phyloP scores from a whole-genome alignment of 1,284 basidiomycete genomes.

The Tilletia walkeri region DNA sequence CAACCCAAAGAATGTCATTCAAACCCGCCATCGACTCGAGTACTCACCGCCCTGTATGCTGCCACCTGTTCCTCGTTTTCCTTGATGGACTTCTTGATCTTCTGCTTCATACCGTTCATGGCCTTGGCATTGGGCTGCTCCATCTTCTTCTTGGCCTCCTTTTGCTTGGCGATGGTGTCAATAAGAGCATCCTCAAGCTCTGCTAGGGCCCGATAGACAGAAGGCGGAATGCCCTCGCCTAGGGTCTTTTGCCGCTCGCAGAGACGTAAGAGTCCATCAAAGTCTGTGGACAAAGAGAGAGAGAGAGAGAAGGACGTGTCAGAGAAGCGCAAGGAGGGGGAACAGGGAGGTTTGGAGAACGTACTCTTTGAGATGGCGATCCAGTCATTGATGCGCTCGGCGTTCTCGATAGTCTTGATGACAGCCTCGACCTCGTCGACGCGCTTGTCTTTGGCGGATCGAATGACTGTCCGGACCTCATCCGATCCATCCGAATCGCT shows the following conservation, averaged over 20 bases:
- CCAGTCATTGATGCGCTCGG: slow-evolving; percentile 90
- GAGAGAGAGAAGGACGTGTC: background rate
- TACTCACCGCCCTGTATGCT: slow-evolving; percentile 72
- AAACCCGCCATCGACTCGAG: background rate
- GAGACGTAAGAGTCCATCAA: slow-evolving; percentile 89
- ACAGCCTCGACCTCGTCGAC: slow-evolving; percentile 82
- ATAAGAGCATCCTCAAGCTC: slow-evolving; percentile 77
- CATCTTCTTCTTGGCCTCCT: slow-evolving; percentile 88
- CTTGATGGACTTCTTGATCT: slow-evolving; percentile 84
- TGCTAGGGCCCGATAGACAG: slow-evolving; percentile 76
- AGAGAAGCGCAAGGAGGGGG: background rate
- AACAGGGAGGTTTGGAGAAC: slow-evolving; percentile 21
- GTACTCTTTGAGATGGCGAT: slow-evolving; percentile 81
- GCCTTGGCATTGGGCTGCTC: slow-evolving; percentile 91
- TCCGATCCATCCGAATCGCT: slow-evolving; percentile 68
- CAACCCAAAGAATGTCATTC: too few species aligned
- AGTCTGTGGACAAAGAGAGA: slow-evolving; percentile 65
- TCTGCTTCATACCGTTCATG: slow-evolving; percentile 94
- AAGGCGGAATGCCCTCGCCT: slow-evolving; percentile 80
- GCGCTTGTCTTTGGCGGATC: slow-evolving; percentile 82
- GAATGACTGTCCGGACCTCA: slow-evolving; percentile 70
- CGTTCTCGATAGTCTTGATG: slow-evolving; percentile 88
- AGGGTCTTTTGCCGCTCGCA: slow-evolving; percentile 80
- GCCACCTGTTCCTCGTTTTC: slow-evolving; percentile 82
- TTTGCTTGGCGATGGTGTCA: slow-evolving; percentile 69